Percentiles rank a stretch among this genome's conserved stretches.
Evolutionary conservation across 495 filamentous ascomycete genomes (phyloP).

Genomic region (Podospora didyma): DNA sequence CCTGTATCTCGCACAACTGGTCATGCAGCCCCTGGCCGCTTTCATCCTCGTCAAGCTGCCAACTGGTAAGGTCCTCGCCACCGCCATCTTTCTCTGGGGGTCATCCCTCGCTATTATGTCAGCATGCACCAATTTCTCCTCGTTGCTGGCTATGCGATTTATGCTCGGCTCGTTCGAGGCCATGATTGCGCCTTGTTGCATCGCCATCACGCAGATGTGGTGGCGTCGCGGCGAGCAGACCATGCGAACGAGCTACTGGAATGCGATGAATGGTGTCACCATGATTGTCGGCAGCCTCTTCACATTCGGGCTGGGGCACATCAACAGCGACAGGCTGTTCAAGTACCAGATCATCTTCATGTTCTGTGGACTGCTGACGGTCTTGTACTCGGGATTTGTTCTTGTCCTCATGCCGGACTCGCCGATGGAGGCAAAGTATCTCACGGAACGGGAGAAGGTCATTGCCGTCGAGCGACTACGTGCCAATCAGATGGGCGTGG

Average conservation of each 20-base stretch:
- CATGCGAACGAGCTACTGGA: slow-evolving; percentile 47
- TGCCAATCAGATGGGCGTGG: slow-evolving; percentile 45
- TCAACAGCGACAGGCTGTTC: slow-evolving; percentile 46
- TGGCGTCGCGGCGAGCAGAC: slow-evolving; percentile 50
- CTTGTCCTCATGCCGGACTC: slow-evolving; percentile 55
- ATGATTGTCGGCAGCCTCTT: slow-evolving; percentile 48
- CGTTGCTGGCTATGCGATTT: slow-evolving; percentile 42
- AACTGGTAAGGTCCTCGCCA: slow-evolving; percentile 40
- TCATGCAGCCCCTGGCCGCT: slow-evolving; percentile 42
- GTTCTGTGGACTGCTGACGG: slow-evolving; percentile 47
- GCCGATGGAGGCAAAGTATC: slow-evolving; percentile 55
- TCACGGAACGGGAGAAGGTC: slow-evolving; percentile 55
- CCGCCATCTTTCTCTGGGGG: slow-evolving; percentile 39
- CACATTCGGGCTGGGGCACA: slow-evolving; percentile 58
- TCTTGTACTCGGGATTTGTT: slow-evolving; percentile 34
- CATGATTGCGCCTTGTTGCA: slow-evolving; percentile 43
- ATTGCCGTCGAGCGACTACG: slow-evolving; percentile 54
- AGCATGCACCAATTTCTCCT: slow-evolving; percentile 38
- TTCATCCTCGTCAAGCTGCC: slow-evolving; percentile 49
- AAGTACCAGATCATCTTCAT: slow-evolving; percentile 60
- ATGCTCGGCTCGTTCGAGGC: slow-evolving; percentile 40
- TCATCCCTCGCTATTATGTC: slow-evolving; percentile 35
- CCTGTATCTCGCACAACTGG: slow-evolving; percentile 41
- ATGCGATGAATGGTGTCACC: slow-evolving; percentile 49
- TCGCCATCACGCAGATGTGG: slow-evolving; percentile 56